phyloP scores from a whole-genome alignment of 768 basidiomycete genomes.

The Rubroboletus satanas region DNA sequence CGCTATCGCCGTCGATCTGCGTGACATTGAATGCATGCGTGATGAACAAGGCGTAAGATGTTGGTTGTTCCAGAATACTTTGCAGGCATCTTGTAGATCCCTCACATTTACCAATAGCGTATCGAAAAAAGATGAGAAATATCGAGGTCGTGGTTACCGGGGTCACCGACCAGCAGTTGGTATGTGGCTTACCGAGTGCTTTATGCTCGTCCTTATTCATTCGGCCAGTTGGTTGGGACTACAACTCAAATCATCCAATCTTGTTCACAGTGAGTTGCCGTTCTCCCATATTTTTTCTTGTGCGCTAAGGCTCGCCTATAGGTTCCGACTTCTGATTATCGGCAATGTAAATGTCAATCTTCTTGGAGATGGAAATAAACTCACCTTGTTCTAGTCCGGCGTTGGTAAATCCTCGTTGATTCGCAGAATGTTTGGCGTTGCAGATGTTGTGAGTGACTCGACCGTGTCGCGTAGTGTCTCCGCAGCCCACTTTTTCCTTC shows the following conservation, averaged over 20 bases:
- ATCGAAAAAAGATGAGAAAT: constrained; percentile 7
- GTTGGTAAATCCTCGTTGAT: constrained; percentile 17
- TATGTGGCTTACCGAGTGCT: not conserved
- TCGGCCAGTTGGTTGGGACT: constrained; percentile 5
- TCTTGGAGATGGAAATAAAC: not conserved
- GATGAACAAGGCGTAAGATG: constrained; percentile 1
- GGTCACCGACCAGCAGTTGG: not conserved
- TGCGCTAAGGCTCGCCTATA: not conserved
- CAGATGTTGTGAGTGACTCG: constrained; percentile 5
- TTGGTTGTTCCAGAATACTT: not conserved
- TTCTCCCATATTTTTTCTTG: not conserved
- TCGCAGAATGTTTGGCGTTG: constrained; percentile 10
- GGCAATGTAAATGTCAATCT: constrained; percentile 6
- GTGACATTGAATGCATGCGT: not conserved
- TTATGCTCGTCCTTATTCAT: not conserved
- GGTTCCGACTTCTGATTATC: constrained; percentile 16
- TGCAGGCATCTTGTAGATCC: not conserved
- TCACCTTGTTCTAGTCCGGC: constrained; percentile 6
- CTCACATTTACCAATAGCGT: constrained; percentile 2
- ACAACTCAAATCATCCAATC: constrained; percentile 5
- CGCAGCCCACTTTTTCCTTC: not conserved
- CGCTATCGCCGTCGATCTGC: not conserved
- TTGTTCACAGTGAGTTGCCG: constrained; percentile 9
- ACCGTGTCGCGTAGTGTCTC: not conserved
- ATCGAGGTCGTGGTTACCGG: constrained; percentile 6